phyloP scores from a whole-genome alignment of 495 filamentous ascomycete species.

The Cryomyces antarcticus region DNA sequence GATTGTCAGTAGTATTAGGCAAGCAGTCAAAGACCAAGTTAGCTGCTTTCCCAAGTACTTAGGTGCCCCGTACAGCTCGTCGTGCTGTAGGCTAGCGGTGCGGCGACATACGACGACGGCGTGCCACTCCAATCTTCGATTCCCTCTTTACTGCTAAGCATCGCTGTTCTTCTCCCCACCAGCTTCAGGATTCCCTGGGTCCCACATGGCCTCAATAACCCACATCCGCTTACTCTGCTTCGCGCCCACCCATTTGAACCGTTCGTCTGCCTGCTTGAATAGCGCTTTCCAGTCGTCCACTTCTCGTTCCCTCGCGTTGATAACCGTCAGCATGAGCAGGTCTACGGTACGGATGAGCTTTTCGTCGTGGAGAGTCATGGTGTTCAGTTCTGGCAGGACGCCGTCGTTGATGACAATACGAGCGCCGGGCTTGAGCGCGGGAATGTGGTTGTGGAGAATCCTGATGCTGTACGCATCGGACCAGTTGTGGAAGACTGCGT shows the following conservation, averaged over 20 bases:
- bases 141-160: too few relatives aligned
- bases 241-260: constrained; percentile 1
- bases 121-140: too few relatives aligned
- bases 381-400: constrained; percentile 1
- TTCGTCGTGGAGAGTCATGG: background rate
- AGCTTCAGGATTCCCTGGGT: background rate
- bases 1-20: too few relatives aligned
- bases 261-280: constrained; percentile 3
- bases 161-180: background rate
- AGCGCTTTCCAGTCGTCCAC: constrained; percentile 4
- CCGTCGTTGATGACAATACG: constrained; percentile 2
- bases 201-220: constrained; percentile 4
- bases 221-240: background rate
- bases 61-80: too few relatives aligned
- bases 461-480: constrained; percentile 22
- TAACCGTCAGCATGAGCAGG: background rate
- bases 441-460: constrained; percentile 11
- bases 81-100: too few relatives aligned
- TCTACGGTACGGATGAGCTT: constrained; percentile 12
- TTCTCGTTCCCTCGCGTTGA: constrained; percentile 2
- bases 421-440: constrained; percentile 1
- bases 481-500: constrained; percentile 23
- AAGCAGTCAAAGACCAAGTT: too few relatives aligned
- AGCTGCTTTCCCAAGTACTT: too few relatives aligned
- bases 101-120: too few relatives aligned